Conservation (phyloP, 2,329 filamentous ascomycete species). For the Aspergillus costaricaensis region DNA sequence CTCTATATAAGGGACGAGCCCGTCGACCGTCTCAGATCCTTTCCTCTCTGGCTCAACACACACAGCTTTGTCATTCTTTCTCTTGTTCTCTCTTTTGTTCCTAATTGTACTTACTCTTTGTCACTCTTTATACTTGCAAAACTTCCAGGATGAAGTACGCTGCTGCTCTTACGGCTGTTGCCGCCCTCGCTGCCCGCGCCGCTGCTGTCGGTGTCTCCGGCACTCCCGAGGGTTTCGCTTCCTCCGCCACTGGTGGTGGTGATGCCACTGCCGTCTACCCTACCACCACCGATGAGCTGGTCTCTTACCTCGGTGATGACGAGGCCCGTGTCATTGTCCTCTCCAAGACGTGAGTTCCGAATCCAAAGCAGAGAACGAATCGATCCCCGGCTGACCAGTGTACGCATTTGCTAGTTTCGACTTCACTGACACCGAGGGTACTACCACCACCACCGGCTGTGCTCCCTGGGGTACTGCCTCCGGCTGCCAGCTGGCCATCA, state of each 20-base stretch:
- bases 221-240: slow-evolving; percentile 51
- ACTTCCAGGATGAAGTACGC: slow-evolving; percentile 22
- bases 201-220: slow-evolving; percentile 26
- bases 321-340: slow-evolving; percentile 58
- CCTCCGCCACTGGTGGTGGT: slow-evolving; percentile 63
- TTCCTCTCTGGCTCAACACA: slow-evolving; percentile 7
- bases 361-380: background rate
- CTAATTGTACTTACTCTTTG: background rate
- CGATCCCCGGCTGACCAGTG: background rate
- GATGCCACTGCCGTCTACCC: slow-evolving; percentile 57
- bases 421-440: slow-evolving; percentile 25
- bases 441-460: slow-evolving; percentile 54
- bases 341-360: slow-evolving; percentile 15
- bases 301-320: slow-evolving; percentile 59
- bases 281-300: slow-evolving; percentile 57
- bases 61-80: slow-evolving; percentile 7
- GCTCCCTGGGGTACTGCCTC: slow-evolving; percentile 59
- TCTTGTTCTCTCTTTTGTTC: slow-evolving; percentile 7
- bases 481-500: slow-evolving; percentile 61
- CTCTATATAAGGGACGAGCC: background rate
- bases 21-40: slow-evolving; percentile 2
- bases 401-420: slow-evolving; percentile 13
- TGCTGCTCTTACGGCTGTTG: slow-evolving; percentile 18
- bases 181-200: slow-evolving; percentile 18
- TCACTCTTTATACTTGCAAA: slow-evolving; percentile 8